Evolutionary conservation across 1,284 basidiomycete species (phyloP).

Genomic region (Serendipita sp.): DNA sequence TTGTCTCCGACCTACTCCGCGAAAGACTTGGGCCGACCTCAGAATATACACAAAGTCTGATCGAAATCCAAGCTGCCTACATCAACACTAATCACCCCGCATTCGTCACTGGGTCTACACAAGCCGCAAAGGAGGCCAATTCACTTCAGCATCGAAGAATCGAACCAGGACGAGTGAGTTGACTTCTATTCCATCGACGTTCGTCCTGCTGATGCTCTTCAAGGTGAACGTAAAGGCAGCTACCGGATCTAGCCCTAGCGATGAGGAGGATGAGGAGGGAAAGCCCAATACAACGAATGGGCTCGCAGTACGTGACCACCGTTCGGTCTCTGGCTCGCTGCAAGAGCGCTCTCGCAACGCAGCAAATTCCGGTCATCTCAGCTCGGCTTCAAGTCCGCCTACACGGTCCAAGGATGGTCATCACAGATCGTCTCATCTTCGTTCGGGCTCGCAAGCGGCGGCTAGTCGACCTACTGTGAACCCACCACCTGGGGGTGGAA

Average conservation of each 20-base stretch:
- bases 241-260: slow-evolving; percentile 23
- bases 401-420: slow-evolving; percentile 14
- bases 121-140: slow-evolving; percentile 27
- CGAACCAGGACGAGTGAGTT: slow-evolving; percentile 7
- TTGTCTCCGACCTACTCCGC: slow-evolving; percentile 89
- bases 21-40: slow-evolving; percentile 94
- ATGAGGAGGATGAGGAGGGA: slow-evolving; percentile 44
- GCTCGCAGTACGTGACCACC: slow-evolving; percentile 39
- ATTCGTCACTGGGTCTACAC: slow-evolving; percentile 61
- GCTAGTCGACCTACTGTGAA: slow-evolving; percentile 12
- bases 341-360: slow-evolving; percentile 51
- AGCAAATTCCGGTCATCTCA: slow-evolving; percentile 12
- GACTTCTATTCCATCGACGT: not conserved
- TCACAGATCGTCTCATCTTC: slow-evolving; percentile 5
- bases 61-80: slow-evolving; percentile 95
- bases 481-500: slow-evolving; percentile 12
- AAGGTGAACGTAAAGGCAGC: slow-evolving; percentile 26
- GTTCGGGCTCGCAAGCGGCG: slow-evolving; percentile 14
- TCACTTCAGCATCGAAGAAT: slow-evolving; percentile 8
- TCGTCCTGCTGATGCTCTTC: slow-evolving; percentile 1
- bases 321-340: slow-evolving; percentile 66
- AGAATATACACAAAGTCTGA: slow-evolving; percentile 89
- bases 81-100: slow-evolving; percentile 98
- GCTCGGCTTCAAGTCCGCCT: slow-evolving; percentile 15
- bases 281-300: slow-evolving; percentile 35